Evolutionary conservation across 352 stramenopile genomes (phyloP).

Genomic region (Phytophthora hybrid): DNA sequence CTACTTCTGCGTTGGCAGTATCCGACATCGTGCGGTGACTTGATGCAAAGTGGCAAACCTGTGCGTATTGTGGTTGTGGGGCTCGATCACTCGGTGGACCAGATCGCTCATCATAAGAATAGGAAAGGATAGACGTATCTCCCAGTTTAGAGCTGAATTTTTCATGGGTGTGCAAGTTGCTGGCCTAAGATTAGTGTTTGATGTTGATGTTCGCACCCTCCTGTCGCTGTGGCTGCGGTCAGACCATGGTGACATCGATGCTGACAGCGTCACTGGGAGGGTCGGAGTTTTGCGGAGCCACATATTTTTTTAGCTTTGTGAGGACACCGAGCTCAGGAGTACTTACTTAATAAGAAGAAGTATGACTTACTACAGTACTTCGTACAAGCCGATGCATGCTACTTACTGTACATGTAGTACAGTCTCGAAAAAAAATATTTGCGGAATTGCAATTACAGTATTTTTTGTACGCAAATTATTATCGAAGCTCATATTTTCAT

Average conservation of each 20-base stretch:
- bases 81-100: not conserved
- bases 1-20: conserved; percentile 13
- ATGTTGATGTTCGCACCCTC: not conserved
- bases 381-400: no score
- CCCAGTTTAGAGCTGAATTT: conserved; percentile 25
- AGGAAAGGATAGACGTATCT: conserved; percentile 2
- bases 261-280: not conserved
- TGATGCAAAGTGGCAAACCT: not conserved
- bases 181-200: conserved; percentile 26
- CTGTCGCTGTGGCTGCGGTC: not conserved
- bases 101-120: conserved; percentile 25
- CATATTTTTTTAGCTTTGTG: no score
- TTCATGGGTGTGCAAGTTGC: conserved; percentile 5
- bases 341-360: no score
- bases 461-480: no score
- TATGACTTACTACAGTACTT: no score
- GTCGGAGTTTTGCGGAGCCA: no score
- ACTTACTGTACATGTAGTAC: no score
- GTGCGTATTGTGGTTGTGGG: not conserved
- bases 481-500: no score
- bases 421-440: no score
- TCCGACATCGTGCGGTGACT: conserved; percentile 27
- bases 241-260: not conserved
- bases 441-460: no score
- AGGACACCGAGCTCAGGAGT: no score